Percentiles rank a stretch among this genome's conserved stretches.
Evolutionary conservation across 2,329 filamentous ascomycete species (phyloP).

Genomic region (Paecilomyces sp.): DNA sequence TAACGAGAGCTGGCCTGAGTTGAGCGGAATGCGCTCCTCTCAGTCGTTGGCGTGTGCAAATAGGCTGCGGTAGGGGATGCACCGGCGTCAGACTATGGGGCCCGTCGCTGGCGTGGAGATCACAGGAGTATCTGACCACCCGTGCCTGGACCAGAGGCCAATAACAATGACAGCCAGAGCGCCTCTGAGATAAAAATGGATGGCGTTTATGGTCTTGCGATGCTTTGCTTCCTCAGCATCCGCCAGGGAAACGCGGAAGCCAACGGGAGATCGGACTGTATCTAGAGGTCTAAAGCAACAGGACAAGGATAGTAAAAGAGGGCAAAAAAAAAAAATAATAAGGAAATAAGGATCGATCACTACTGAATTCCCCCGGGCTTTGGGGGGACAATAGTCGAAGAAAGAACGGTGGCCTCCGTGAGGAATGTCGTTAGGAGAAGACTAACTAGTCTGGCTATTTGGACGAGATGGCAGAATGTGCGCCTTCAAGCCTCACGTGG

Average conservation of each 20-base stretch:
- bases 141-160: not conserved
- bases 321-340: not conserved
- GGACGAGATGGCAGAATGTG: not conserved
- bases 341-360: not conserved
- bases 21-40: not conserved
- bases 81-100: conserved; percentile 1
- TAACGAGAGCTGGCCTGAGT: not conserved
- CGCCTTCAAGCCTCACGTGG: not conserved
- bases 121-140: not conserved
- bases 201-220: not conserved
- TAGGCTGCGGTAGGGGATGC: not conserved
- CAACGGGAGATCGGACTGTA: not conserved
- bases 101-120: not conserved
- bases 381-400: not conserved
- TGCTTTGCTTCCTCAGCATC: not conserved
- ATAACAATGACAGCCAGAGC: not conserved
- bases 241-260: not conserved
- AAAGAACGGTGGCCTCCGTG: not conserved
- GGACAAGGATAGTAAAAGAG: not conserved
- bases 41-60: not conserved
- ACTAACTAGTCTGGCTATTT: not conserved
- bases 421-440: not conserved
- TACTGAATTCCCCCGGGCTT: not conserved
- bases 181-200: not conserved
- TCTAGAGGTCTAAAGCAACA: no score